Evolutionary conservation across 768 basidiomycete genomes (phyloP).

Genomic region (Trametes punicea): DNA sequence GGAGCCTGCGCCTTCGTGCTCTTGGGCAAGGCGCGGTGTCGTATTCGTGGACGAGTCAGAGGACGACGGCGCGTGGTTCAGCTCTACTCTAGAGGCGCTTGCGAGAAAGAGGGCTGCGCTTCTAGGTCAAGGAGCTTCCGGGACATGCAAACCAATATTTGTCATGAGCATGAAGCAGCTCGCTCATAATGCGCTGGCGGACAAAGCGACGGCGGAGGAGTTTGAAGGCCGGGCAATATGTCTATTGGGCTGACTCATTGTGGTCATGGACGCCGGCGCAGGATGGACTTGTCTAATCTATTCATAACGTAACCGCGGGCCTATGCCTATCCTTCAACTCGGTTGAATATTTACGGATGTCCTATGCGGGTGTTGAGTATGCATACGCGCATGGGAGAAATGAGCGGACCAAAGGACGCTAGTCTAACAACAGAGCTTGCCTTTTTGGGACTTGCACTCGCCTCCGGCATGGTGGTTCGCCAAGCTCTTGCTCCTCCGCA

Average conservation of each 20-base stretch:
- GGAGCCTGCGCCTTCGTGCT: constrained; percentile 16
- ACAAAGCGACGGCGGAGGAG: constrained; percentile 5
- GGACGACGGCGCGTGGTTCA: not conserved
- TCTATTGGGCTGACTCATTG: constrained; percentile 15
- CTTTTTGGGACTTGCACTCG: not conserved
- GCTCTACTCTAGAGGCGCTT: constrained; percentile 1
- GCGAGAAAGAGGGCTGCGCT: constrained; percentile 2
- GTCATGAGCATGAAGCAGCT: constrained; percentile 21
- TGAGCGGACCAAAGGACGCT: not conserved
- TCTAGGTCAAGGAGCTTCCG: not conserved
- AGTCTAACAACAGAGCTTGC: not conserved
- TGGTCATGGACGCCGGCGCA: not conserved
- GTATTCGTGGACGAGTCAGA: constrained; percentile 25
- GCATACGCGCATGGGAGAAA: not conserved
- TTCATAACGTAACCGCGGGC: too few relatives aligned
- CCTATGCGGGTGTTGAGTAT: too few relatives aligned
- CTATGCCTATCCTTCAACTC: too few relatives aligned
- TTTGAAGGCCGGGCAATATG: constrained; percentile 19
- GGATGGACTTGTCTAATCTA: too few relatives aligned
- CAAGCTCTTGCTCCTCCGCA: too few relatives aligned
- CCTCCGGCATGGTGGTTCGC: not conserved
- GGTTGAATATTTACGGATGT: too few relatives aligned
- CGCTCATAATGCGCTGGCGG: constrained; percentile 17
- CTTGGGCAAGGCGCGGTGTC: constrained; percentile 25
- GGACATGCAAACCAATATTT: constrained; percentile 16